Base-by-base conservation (phyloP, 495 filamentous ascomycete genomes). In the Oleoguttula mirabilis region DNA sequence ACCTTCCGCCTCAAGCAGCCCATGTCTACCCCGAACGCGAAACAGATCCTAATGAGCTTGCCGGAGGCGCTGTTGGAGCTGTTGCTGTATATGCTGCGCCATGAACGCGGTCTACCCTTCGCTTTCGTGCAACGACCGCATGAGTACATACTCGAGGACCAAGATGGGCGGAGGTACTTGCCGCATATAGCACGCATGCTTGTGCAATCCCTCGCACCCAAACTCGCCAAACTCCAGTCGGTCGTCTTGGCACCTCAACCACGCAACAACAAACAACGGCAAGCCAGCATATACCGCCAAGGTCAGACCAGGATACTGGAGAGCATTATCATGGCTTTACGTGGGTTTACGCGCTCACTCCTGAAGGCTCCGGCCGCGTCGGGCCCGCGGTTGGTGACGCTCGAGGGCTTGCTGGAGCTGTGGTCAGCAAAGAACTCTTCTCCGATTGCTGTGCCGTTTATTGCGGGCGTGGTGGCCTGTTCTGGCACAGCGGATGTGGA, bases 261-360 rank as follows among this genome's bases (percentile, higher is more conserved):
- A n/a, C 41, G 35, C n/a, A 32, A 41, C 23, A 56, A 53, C 40
- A n/a, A 23, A 5, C 57, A 60, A 30, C 32, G 38, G 11, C 46
- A 54, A 25, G 55, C 60, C 1, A 28, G 33, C 1, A 55, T 57
- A 0, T 62, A 60, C 38, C 51, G 55, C 16, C 16, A 48, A 10
- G 51, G 53, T 8, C 60, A 62, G 35, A 30, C 46, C 0, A 23
- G 22, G 6, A 51, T 60, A 22, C 27, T 57, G 21, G 14, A 54
- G 10, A 25, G 43, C 0, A 17, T 41, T 2, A 54, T 55, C 20
- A 32, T 21, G 2, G 55, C 47, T 12, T 39, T 60, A 21, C 38
- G 32, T 10, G 32, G 22, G 7, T 45, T 44, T 24, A 48, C 45
- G 8, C 48, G 43, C 11, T 50, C 47, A 1, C 19, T 47, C 7